Evolutionary conservation across 2,329 filamentous ascomycete species (phyloP).

Genomic region (Penicillium decumbens): DNA sequence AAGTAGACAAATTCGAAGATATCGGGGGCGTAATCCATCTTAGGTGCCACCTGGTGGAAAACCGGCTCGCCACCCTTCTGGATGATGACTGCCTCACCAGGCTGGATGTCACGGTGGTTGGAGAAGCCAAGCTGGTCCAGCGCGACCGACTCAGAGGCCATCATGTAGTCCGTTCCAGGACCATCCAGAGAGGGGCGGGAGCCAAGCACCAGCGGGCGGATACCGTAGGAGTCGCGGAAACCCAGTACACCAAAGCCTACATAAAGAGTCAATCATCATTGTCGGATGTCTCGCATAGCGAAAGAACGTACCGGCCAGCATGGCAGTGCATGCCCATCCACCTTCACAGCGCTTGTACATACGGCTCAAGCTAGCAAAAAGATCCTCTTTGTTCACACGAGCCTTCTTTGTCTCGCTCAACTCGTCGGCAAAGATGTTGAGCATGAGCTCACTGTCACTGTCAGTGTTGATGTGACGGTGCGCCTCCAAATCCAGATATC

Average conservation of each 20-base stretch:
- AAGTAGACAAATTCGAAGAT: constrained; percentile 89
- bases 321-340: constrained; percentile 73
- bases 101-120: constrained; percentile 70
- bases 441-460: constrained; percentile 78
- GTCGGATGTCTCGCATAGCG: not conserved
- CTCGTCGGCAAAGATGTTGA: constrained; percentile 83
- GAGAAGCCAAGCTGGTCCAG: constrained; percentile 74
- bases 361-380: constrained; percentile 65
- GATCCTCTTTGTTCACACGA: constrained; percentile 71
- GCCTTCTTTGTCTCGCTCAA: constrained; percentile 75
- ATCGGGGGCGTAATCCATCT: constrained; percentile 71
- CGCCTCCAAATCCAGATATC: constrained; percentile 70
- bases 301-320: constrained; percentile 61
- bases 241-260: constrained; percentile 71
- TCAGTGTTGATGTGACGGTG: constrained; percentile 88
- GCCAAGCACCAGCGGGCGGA: constrained; percentile 76
- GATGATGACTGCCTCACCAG: constrained; percentile 81
- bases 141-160: constrained; percentile 84
- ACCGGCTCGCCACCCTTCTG: constrained; percentile 69
- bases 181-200: constrained; percentile 64
- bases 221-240: constrained; percentile 75
- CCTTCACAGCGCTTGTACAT: constrained; percentile 72
- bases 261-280: constrained; percentile 15
- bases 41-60: constrained; percentile 68
- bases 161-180: constrained; percentile 74